phyloP scores from a whole-genome alignment of 2,329 filamentous ascomycete genomes.

The Immersiporthe knoxdaviesiana region DNA sequence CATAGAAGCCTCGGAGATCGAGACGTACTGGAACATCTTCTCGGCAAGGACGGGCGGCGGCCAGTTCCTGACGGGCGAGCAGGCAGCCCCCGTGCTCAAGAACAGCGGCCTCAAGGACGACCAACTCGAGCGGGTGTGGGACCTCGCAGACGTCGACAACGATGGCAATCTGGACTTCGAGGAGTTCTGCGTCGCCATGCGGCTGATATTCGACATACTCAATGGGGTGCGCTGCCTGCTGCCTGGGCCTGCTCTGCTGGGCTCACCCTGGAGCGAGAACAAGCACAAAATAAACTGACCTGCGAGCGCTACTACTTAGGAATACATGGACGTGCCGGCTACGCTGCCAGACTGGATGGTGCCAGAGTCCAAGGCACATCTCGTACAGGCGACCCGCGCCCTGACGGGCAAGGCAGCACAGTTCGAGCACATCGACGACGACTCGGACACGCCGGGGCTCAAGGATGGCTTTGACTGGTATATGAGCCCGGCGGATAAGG shows the following conservation, averaged over 20 bases:
- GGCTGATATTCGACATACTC: slow-evolving; percentile 94
- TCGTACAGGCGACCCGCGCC: slow-evolving; percentile 81
- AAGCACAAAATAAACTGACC: slow-evolving; percentile 8
- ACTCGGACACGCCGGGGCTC: slow-evolving; percentile 79
- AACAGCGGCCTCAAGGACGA: slow-evolving; percentile 65
- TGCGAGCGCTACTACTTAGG: slow-evolving; percentile 52
- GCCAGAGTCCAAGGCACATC: slow-evolving; percentile 89
- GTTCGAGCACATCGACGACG: slow-evolving; percentile 84
- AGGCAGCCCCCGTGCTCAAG: slow-evolving; percentile 65
- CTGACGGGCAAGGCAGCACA: slow-evolving; percentile 77
- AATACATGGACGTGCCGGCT: slow-evolving; percentile 86
- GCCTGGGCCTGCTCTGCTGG: no score
- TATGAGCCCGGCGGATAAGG: slow-evolving; percentile 88
- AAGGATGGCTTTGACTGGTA: slow-evolving; percentile 99
- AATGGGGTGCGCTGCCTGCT: slow-evolving; percentile 69
- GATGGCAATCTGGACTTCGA: slow-evolving; percentile 98
- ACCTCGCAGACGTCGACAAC: slow-evolving; percentile 94
- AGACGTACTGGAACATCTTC: slow-evolving; percentile 70
- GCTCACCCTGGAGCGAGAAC: neutral
- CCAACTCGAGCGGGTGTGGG: slow-evolving; percentile 97
- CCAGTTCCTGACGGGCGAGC: slow-evolving; percentile 63
- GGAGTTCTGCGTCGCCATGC: slow-evolving; percentile 99
- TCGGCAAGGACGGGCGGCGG: slow-evolving; percentile 61
- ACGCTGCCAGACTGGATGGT: slow-evolving; percentile 94
- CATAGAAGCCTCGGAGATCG: slow-evolving; percentile 65